A percentile compares a stretch with the other conserved stretches of the same genome.
These are phyloP conservation scores for Trichoderma cornu-damae DNA, from an alignment of 2,329 filamentous ascomycete species.

Conservation along the genomic window DNA sequence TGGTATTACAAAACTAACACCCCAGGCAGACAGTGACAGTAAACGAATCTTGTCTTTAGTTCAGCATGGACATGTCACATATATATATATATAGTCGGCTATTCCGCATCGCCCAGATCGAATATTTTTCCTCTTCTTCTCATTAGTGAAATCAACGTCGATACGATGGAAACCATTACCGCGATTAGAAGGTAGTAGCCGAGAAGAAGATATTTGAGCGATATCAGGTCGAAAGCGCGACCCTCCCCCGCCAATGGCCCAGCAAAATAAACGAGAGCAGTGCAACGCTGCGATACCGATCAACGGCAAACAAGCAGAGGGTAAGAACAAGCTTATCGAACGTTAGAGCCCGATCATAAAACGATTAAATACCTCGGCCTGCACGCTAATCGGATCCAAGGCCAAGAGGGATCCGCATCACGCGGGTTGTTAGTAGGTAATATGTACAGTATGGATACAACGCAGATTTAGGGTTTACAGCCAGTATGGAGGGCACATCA, in stretches of 20 bases:
- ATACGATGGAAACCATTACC: not conserved
- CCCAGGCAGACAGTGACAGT: not conserved
- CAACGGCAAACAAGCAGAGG: slow-evolving; percentile 1
- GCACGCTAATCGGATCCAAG: slow-evolving; percentile 7
- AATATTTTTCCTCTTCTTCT: not conserved
- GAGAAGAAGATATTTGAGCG: not conserved
- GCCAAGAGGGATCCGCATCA: not conserved
- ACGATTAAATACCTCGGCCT: not conserved
- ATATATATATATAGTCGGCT: slow-evolving; percentile 7
- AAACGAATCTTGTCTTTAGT: not conserved
- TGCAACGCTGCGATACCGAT: slow-evolving; percentile 1
- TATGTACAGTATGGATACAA: too few species aligned
- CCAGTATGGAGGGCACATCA: too few species aligned
- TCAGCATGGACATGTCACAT: not conserved
- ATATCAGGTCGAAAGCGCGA: not conserved
- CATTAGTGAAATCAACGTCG: not conserved
- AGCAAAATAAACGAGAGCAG: not conserved
- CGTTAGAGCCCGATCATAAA: not conserved
- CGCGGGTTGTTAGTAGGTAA: too few species aligned
- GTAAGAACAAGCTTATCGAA: not conserved
- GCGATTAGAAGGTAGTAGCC: slow-evolving; percentile 14
- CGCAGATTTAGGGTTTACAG: too few species aligned
- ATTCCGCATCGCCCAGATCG: not conserved
- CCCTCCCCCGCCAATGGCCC: not conserved
- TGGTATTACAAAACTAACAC: not conserved